Evolutionary conservation across 495 filamentous ascomycete genomes (phyloP).

Genomic region (Hyaloscypha hepaticicola): DNA sequence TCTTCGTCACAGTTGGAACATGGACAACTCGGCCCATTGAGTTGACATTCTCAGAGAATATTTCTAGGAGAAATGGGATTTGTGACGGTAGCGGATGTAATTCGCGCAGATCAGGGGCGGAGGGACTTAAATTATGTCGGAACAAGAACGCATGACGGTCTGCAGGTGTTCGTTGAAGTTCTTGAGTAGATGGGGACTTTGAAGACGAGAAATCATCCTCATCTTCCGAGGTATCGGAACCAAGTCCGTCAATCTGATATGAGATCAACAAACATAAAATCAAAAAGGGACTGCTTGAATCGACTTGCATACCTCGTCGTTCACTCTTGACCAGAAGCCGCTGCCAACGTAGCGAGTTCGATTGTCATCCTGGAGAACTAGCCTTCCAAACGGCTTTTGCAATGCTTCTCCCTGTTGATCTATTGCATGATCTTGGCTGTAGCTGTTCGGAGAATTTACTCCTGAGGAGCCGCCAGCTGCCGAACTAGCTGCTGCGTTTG

Average conservation of each 20-base stretch:
- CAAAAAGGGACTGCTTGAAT: conserved; percentile 40
- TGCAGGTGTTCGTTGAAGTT: conserved; percentile 42
- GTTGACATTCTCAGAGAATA: conserved; percentile 56
- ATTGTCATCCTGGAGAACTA: conserved; percentile 13
- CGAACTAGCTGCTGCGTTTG: conserved; percentile 10
- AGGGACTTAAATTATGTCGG: conserved; percentile 41
- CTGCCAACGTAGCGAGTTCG: conserved; percentile 15
- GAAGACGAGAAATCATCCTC: conserved; percentile 32
- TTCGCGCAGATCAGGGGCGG: conserved; percentile 37
- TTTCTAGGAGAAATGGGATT: conserved; percentile 49
- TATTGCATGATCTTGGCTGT: conserved; percentile 34
- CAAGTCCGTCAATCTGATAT: conserved; percentile 32
- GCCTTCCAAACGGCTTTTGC: conserved; percentile 15
- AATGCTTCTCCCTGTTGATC: conserved; percentile 4
- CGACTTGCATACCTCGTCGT: conserved; percentile 8
- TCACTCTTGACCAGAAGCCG: conserved; percentile 13
- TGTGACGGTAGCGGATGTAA: conserved; percentile 54
- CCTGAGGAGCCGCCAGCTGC: conserved; percentile 9
- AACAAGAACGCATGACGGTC: conserved; percentile 57
- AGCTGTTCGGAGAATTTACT: conserved; percentile 5
- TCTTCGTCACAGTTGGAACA: conserved; percentile 49
- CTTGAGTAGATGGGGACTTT: conserved; percentile 37
- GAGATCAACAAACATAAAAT: conserved; percentile 41
- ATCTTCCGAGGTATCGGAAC: conserved; percentile 44
- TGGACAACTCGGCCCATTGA: conserved; percentile 48